Evolutionary conservation across 208 protist species (phyloP).

Genomic region (Leishmania gerbilli): DNA sequence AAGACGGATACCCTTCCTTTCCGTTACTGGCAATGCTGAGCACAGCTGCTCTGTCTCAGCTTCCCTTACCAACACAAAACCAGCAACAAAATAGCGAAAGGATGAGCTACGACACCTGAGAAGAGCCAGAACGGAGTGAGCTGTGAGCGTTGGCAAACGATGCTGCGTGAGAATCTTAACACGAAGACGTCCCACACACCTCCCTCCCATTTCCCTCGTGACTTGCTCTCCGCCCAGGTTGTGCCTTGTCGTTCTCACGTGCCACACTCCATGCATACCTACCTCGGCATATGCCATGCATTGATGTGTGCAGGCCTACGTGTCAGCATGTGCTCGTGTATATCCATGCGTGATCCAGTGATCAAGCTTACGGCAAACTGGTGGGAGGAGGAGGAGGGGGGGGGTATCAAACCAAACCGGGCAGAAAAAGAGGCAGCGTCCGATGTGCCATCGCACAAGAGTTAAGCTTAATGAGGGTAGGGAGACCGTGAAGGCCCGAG

Average conservation of each 20-base stretch:
- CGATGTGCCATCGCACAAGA: neutral
- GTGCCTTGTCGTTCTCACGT: neutral
- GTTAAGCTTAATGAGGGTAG: slow-evolving; percentile 73
- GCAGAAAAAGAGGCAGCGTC: neutral
- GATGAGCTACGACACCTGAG: neutral
- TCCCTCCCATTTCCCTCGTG: neutral
- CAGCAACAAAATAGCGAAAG: neutral
- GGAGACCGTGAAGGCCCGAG: slow-evolving; percentile 47
- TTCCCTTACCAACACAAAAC: neutral
- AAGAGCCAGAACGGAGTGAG: neutral
- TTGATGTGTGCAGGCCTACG: neutral
- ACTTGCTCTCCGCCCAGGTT: neutral
- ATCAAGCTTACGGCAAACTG: neutral
- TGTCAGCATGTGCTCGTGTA: neutral
- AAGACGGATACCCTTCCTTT: neutral
- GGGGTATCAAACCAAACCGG: neutral
- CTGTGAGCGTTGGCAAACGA: neutral
- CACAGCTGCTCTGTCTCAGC: neutral
- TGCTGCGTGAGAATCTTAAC: neutral
- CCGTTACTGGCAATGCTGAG: too few species aligned
- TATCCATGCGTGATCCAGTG: neutral
- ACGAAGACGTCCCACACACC: neutral
- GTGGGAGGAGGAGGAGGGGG: neutral
- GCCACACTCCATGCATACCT: neutral
- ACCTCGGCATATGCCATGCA: neutral